Base-by-base conservation (phyloP, 345 rosid species). In the Heritiera fomes region DNA sequence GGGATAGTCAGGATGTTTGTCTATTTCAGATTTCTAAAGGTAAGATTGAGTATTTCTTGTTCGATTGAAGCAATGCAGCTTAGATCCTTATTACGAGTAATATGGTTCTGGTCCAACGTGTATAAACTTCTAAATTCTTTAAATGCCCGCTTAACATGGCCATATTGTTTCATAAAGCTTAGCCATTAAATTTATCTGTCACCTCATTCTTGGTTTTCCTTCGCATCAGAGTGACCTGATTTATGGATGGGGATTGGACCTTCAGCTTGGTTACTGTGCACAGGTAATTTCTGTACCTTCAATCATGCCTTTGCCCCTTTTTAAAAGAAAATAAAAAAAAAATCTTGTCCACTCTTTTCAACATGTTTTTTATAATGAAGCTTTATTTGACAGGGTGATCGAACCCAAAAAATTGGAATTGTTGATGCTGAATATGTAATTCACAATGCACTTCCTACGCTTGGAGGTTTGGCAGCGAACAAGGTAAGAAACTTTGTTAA, bases 231-330 rank as follows among this genome's bases (percentile, higher is more conserved):
- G 86, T 85, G 95, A 94, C 83, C 84, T 94, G 83, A 83, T 86
- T 78, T 90, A 85, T 20, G 93, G 90, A 34, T 91, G 98, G 98
- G 97, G 95, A 6, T 65, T 92, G 78, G 97, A 92, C 82, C 87
- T 84, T 82, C 90, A 84, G 80, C 93, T 94, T 15, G 95, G 98
- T 63, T 87, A 91, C 82, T 94, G 98, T 47, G 90, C 94, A 59
- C 97, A 92, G 94, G 98, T 76, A 81, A 80, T 58, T 17, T 79
- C 46, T 77, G 64, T 23, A 34, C 73, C 43, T 23, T 34, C 72
- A 20, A 28, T 28, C 75, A 13, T 50, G 7, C 59, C 6, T 14
- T 23, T 28, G 6, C n/a, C 41, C 3, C 63, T 30, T 13, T 8
- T 62, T 68, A 17, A 17, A 68, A 23, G 32, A 0, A 23, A 23